Evolutionary conservation across 2,329 filamentous ascomycete species (phyloP).

Genomic region (Trichoderma breve): DNA sequence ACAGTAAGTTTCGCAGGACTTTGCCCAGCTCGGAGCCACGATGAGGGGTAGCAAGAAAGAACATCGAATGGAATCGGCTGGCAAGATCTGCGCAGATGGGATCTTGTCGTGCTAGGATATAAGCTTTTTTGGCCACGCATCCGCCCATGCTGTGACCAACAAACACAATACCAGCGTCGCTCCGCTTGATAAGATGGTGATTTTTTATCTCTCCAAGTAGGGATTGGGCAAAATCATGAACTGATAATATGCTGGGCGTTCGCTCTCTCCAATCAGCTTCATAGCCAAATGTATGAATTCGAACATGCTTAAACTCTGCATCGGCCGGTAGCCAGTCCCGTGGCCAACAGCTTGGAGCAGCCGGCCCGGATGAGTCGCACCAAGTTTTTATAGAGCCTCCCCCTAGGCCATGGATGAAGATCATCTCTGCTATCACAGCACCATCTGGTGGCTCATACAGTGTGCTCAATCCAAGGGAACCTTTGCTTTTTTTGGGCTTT

Average conservation of each 20-base stretch:
- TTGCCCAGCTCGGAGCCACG: constrained; percentile 1
- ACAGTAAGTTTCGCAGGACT: neutral
- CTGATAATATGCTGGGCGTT: neutral
- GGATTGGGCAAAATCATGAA: constrained; percentile 10
- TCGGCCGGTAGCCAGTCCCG: neutral
- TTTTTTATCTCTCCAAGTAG: constrained; percentile 6
- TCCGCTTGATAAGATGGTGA: neutral
- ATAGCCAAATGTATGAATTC: constrained; percentile 6
- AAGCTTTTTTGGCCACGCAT: constrained; percentile 1
- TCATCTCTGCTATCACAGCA: neutral
- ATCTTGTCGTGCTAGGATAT: constrained; percentile 7
- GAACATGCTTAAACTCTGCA: neutral
- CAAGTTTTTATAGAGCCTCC: constrained; percentile 5
- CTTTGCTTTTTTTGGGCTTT: neutral
- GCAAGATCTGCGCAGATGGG: neutral
- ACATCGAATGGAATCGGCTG: constrained; percentile 8
- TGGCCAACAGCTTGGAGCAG: neutral
- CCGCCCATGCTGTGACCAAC: constrained; percentile 20
- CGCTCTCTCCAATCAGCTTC: neutral
- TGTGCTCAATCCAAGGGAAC: neutral
- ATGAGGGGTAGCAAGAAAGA: constrained; percentile 18
- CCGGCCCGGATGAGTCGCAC: neutral
- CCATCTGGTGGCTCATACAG: neutral
- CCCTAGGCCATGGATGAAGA: constrained; percentile 13
- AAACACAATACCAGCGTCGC: neutral